Evolutionary conservation across 495 filamentous ascomycete species (phyloP).

Genomic region (Aspergillus panamensis): DNA sequence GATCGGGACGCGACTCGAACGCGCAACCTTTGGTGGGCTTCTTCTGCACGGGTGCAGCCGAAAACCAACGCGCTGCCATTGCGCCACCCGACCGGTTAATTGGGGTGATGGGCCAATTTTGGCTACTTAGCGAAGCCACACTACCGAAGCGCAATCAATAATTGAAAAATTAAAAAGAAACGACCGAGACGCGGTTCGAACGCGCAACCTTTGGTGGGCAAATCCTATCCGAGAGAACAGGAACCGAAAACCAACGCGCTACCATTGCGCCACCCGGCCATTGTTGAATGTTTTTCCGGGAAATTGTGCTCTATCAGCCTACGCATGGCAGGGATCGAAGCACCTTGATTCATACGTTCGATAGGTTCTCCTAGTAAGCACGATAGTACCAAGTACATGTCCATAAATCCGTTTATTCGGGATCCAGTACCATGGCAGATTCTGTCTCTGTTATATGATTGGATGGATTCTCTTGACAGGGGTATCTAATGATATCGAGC

Average conservation of each 20-base stretch:
- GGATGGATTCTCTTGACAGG: no score
- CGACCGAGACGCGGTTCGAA: constrained; percentile 1
- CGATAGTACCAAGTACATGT: no score
- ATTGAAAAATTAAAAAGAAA: background rate
- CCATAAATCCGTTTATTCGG: no score
- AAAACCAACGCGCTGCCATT: constrained; percentile 12
- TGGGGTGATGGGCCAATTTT: background rate
- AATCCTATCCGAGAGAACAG: background rate
- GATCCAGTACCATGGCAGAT: no score
- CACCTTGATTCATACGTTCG: no score
- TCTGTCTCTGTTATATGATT: no score
- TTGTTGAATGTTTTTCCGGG: background rate
- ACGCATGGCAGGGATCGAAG: no score
- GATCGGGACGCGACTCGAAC: constrained; percentile 4
- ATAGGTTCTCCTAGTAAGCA: no score
- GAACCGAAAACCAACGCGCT: constrained; percentile 11
- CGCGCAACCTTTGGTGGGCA: constrained; percentile 1
- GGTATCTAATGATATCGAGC: no score
- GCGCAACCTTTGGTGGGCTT: constrained; percentile 4
- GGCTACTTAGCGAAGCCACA: background rate
- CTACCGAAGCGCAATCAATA: background rate
- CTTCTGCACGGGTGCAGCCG: background rate
- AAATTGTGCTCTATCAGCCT: background rate
- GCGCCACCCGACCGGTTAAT: background rate
- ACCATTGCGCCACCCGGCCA: constrained; percentile 6